phyloP scores from a whole-genome alignment of 2,329 filamentous ascomycete species.

The Didymella exigua region DNA sequence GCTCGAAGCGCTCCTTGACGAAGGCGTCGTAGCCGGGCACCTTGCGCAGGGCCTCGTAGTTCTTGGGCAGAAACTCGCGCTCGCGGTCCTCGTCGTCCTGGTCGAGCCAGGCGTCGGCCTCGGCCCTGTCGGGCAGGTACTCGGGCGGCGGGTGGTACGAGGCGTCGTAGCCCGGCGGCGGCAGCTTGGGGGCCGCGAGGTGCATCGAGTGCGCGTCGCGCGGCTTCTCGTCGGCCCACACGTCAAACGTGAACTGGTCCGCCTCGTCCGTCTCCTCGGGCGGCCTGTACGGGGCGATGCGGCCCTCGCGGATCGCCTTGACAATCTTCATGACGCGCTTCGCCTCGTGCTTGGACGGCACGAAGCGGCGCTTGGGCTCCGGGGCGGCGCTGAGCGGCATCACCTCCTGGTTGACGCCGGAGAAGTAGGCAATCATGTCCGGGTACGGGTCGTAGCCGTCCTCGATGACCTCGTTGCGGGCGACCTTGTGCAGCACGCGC shows the following conservation, averaged over 20 bases:
- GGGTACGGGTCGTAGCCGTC: conserved; percentile 94
- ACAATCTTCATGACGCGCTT: conserved; percentile 98
- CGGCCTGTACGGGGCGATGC: conserved; percentile 88
- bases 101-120: conserved; percentile 83
- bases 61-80: conserved; percentile 82
- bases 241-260: conserved; percentile 77
- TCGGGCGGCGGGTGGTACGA: conserved; percentile 96
- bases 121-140: conserved; percentile 85
- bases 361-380: conserved; percentile 92
- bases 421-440: conserved; percentile 92
- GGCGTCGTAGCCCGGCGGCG: conserved; percentile 91
- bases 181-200: conserved; percentile 88
- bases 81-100: conserved; percentile 89
- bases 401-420: conserved; percentile 76
- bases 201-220: conserved; percentile 89
- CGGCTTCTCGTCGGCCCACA: conserved; percentile 89
- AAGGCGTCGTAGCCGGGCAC: conserved; percentile 90
- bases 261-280: conserved; percentile 75
- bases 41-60: conserved; percentile 82
- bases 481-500: conserved; percentile 84
- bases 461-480: conserved; percentile 84
- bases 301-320: conserved; percentile 89
- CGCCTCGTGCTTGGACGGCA: conserved; percentile 95
- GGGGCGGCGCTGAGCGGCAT: conserved; percentile 96
- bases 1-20: conserved; percentile 94